Conservation (phyloP, 148 eudicot genomes). For the Gaultheria prostrata region DNA sequence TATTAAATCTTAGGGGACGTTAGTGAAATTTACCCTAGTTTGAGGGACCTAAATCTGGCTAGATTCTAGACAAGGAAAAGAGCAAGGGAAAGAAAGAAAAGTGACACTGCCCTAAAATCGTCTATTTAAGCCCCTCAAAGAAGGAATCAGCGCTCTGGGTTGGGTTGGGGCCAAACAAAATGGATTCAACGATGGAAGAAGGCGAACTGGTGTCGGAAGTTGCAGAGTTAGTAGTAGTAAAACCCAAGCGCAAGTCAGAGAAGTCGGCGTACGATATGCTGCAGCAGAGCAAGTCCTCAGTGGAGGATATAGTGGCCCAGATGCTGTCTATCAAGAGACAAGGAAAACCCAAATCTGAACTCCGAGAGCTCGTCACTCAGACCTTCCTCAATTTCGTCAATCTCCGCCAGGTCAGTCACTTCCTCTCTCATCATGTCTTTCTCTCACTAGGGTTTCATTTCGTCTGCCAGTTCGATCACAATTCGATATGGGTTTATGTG, state of each 20-base stretch:
- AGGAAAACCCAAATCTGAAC: slow-evolving; percentile 49
- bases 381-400: slow-evolving; percentile 77
- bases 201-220: slow-evolving; percentile 20
- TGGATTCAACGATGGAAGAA: slow-evolving; percentile 52
- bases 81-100: no score
- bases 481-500: neutral
- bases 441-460: slow-evolving; percentile 8
- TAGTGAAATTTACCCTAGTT: no score
- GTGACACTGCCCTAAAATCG: neutral
- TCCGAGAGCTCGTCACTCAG: slow-evolving; percentile 66
- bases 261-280: slow-evolving; percentile 55
- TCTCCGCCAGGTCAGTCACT: slow-evolving; percentile 70
- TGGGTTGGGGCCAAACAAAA: neutral
- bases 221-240: neutral
- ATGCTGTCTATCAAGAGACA: slow-evolving; percentile 71
- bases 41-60: no score
- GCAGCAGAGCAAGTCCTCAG: slow-evolving; percentile 48
- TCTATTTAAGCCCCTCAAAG: neutral
- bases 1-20: no score
- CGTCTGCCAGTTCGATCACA: neutral
- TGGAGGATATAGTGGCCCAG: slow-evolving; percentile 69
- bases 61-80: no score
- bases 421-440: no score
- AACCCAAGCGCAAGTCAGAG: slow-evolving; percentile 22
- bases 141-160: neutral